Evolutionary conservation across 2,329 filamentous ascomycete genomes (phyloP), one percentile per base, ranked within the genome.

Genomic region (Monilinia aucupariae): DNA sequence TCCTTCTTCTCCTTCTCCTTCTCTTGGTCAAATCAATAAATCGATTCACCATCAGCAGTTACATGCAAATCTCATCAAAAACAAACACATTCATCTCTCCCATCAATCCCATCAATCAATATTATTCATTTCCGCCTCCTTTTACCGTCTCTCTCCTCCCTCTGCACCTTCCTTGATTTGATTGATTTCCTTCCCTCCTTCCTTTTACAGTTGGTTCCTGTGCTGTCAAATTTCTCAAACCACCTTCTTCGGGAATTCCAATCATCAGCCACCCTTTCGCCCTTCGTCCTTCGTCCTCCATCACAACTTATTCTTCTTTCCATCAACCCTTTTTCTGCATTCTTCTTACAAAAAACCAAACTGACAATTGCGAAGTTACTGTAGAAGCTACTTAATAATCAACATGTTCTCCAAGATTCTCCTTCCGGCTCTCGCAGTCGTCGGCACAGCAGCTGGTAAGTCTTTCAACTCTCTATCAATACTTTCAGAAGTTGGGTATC

Each of bases 371-470:
- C 43, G 5, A 22, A 62, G 50, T 62, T 58, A 49, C 50, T 59
- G 61, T 50, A 62, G 52, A 56, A 62, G 41, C 25, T 62, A 59
- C 52, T 50, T 59, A 34, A 13, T 49, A 62, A 50, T 41, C 51
- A 62, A 6, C 32, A 62, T 62, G 61, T 62, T 59, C 52, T 47
- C 61, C 32, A 56, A 59, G 41, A n/a, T 10, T 27, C 32, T 62
- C n/a, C 32, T 62, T 15, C 61, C 61, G 43, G 53, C 53, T 62
- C 61, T 62, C 34, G 61, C 61, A 59, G 61, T 62, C 61, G 25
- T 62, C 13, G 45, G 61, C 30, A 32, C 45, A 22, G 52, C 53
- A 30, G 45, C 45, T 62, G 61, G 61, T 62, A 62, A 45, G 61
- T 62, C n/a, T 4, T 20, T 20, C 13, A 49, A 34, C n/a, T 25